A percentile compares a stretch with the other conserved stretches of the same genome.
Conservation (phyloP, 1,284 basidiomycete genomes). For the Pseudozyma sp. region DNA sequence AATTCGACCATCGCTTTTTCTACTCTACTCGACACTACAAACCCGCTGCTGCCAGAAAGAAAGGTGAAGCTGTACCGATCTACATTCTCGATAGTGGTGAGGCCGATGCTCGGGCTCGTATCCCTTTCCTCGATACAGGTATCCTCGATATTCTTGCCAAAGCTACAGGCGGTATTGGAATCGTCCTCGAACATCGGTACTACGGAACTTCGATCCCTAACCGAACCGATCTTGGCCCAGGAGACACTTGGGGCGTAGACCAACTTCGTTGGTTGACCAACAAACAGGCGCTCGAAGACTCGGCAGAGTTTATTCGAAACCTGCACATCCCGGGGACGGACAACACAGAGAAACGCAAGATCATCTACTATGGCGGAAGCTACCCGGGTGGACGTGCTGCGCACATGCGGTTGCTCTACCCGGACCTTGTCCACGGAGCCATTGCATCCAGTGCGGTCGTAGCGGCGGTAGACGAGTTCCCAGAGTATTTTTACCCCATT, state of each 20-base stretch:
- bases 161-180: slow-evolving; percentile 83
- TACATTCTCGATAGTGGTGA: slow-evolving; percentile 69
- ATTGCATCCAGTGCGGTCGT: slow-evolving; percentile 78
- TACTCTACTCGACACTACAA: slow-evolving; percentile 85
- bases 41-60: slow-evolving; percentile 83
- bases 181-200: slow-evolving; percentile 79
- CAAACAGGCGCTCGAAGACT: slow-evolving; percentile 89
- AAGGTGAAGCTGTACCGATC: slow-evolving; percentile 58
- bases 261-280: slow-evolving; percentile 85
- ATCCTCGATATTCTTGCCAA: slow-evolving; percentile 86
- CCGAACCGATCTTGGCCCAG: slow-evolving; percentile 77
- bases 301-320: slow-evolving; percentile 86
- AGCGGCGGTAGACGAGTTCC: slow-evolving; percentile 65
- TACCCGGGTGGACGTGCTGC: slow-evolving; percentile 95
- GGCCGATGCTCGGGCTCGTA: slow-evolving; percentile 57
- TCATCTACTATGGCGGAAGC: slow-evolving; percentile 89
- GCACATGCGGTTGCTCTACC: slow-evolving; percentile 87
- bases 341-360: slow-evolving; percentile 73
- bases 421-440: slow-evolving; percentile 87
- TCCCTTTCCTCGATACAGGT: slow-evolving; percentile 71
- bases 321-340: slow-evolving; percentile 80
- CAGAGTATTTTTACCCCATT: slow-evolving; percentile 85
- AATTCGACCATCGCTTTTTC: slow-evolving; percentile 79
- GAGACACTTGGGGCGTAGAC: slow-evolving; percentile 59
- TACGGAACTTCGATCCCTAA: slow-evolving; percentile 83